These are phyloP conservation scores for Trichopus zeylanicus DNA, from an alignment of 116 monocot genomes.

Conservation along the genomic window DNA sequence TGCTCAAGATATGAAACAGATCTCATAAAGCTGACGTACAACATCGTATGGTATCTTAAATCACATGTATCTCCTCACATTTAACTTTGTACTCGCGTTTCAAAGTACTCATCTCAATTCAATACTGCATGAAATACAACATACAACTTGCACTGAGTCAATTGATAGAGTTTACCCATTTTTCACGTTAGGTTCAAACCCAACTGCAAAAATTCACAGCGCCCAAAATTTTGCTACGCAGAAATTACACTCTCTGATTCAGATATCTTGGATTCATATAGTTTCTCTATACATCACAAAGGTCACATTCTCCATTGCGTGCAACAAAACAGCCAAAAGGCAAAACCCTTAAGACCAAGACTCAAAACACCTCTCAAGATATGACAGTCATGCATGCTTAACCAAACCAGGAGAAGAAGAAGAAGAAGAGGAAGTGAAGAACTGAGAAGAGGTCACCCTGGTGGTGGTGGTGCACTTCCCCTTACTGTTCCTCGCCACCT, in stretches of 20 bases:
- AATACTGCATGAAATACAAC: too few relatives aligned
- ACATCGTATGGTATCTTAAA: not conserved
- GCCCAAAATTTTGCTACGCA: too few relatives aligned
- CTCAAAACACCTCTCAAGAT: too few relatives aligned
- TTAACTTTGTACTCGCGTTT: not conserved
- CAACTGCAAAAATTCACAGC: too few relatives aligned
- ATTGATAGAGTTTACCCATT: too few relatives aligned
- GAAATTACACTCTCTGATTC: too few relatives aligned
- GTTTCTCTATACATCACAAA: too few relatives aligned
- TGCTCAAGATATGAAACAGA: conserved; percentile 3
- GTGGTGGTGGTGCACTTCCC: not conserved
- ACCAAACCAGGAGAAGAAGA: not conserved
- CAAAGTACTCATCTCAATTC: too few relatives aligned
- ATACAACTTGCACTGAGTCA: too few relatives aligned
- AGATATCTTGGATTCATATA: too few relatives aligned
- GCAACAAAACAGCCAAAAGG: not conserved
- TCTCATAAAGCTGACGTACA: not conserved
- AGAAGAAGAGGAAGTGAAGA: not conserved
- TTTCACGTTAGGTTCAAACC: too few relatives aligned
- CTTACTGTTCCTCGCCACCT: not conserved
- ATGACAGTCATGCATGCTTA: not conserved
- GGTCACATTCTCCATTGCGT: too few relatives aligned
- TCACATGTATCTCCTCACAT: not conserved
- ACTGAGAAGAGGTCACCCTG: not conserved
- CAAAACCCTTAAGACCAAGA: not conserved